Evolutionary conservation across 2,329 filamentous ascomycete species (phyloP), one percentile per base, ranked within the genome.

Genomic region (Gnomoniopsis smithogilvyi): DNA sequence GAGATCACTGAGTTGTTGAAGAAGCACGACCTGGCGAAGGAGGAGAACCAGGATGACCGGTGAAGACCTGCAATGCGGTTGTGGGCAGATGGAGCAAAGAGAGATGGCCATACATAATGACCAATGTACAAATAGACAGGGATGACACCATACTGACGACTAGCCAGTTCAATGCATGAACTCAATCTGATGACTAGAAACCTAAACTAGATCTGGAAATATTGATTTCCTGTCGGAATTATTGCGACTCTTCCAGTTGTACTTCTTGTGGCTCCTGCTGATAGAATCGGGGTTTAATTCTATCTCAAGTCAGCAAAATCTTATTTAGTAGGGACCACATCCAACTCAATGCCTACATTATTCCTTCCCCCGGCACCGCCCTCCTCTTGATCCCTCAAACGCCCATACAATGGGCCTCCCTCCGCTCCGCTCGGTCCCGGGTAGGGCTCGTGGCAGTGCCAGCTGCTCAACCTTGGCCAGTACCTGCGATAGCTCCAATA

Each of bases 1-100:
- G 95, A 98, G 81, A 99, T 99, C 70, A 94, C 92, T 72, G 87
- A 89, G 53, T 80, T 99, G 74, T 80, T 99, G 69, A 96, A 93
- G 83, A 92, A 98, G 81, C 93, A 99, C 70, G 94, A 94, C 67
- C 78, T 99, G 73, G 94, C 92, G 62, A 98, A 96, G 83, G 85
- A 87, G 65, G 90, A 94, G 71, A 86, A 86, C 64, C 74, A 84
- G 15, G 87, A 92, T 70, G 87, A 87, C 65, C 85, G 84, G 72
- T 86, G 79, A 64, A 59, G 11, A 11, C 17, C 21, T 48, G 24
- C 36, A 43, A 24, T 19, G 19, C 15, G 33, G 33, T 22, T 6
- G 34, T 21, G 33, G 17, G 48, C 45, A 50, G 17, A 30, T 12
- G 47, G 56, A 17, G 49, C 19, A 47, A 30, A 54, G 45, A 50